Conservation (phyloP, 345 rosid species). For the Syzygium grande region DNA sequence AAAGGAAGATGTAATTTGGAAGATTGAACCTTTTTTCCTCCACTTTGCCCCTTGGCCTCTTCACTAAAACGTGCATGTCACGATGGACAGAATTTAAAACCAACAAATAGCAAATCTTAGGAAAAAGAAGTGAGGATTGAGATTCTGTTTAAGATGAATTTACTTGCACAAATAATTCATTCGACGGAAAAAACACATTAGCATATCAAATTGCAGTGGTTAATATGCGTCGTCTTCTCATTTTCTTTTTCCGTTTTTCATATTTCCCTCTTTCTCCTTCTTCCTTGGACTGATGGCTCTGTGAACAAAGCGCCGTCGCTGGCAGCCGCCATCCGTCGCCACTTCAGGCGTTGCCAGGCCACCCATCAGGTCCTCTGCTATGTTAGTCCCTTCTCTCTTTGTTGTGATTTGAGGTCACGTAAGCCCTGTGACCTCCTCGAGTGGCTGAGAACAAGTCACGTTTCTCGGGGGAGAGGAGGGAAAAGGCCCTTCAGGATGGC, state of each 20-base stretch:
- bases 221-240: background rate
- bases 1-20: background rate
- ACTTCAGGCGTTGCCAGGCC: background rate
- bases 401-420: no score
- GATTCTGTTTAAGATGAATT: background rate
- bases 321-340: background rate
- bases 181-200: background rate
- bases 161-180: background rate
- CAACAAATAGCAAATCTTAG: background rate
- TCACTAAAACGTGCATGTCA: background rate
- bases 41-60: background rate
- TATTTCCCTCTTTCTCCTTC: background rate
- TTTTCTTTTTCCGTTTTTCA: background rate
- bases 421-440: background rate
- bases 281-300: background rate
- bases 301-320: rapidly evolving
- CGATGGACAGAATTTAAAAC: background rate
- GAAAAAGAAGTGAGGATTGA: background rate
- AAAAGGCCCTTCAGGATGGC: background rate
- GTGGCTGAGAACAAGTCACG: background rate
- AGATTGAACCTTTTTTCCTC: background rate
- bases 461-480: background rate
- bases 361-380: no score
- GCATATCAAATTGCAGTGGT: background rate
- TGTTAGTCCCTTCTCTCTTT: background rate